These are phyloP conservation scores for Angomonas desouzai DNA, from an alignment of 208 protist genomes.

Conservation along the genomic window DNA sequence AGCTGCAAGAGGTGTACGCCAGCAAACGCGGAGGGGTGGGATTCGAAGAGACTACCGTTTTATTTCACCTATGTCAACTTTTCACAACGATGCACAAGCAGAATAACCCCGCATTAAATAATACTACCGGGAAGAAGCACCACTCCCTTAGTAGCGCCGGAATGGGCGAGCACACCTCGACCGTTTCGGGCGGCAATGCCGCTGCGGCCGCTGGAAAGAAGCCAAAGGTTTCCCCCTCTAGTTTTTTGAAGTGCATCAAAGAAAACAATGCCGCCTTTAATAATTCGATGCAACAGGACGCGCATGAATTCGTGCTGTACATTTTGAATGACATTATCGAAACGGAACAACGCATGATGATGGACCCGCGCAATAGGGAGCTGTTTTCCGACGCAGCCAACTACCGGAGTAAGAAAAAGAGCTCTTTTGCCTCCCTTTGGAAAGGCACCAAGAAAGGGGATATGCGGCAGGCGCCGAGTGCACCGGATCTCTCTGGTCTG, in stretches of 20 bases:
- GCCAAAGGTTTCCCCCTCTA: slow-evolving; percentile 28
- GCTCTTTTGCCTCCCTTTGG: slow-evolving; percentile 34
- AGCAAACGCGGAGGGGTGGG: slow-evolving; percentile 46
- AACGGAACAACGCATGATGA: slow-evolving; percentile 68
- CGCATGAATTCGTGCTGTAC: slow-evolving; percentile 89
- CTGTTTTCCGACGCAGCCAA: slow-evolving; percentile 46
- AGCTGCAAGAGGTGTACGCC: slow-evolving; percentile 63
- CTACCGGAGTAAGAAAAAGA: slow-evolving; percentile 35
- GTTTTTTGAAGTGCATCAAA: slow-evolving; percentile 46
- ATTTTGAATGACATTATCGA: slow-evolving; percentile 85
- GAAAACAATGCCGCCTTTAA: slow-evolving; percentile 62
- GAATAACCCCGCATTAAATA: slow-evolving; percentile 54
- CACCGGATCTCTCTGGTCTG: background rate
- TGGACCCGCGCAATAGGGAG: slow-evolving; percentile 45
- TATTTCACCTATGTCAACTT: slow-evolving; percentile 57
- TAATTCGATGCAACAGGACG: slow-evolving; percentile 85
- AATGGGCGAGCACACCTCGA: no score
- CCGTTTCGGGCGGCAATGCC: background rate
- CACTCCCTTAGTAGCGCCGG: slow-evolving; percentile 15
- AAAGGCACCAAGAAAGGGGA: slow-evolving; percentile 7
- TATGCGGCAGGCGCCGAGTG: background rate
- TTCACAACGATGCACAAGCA: slow-evolving; percentile 84
- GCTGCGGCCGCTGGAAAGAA: background rate
- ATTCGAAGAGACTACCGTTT: slow-evolving; percentile 61
- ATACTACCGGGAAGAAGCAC: slow-evolving; percentile 17